A percentile compares a stretch with the other conserved stretches of the same genome.
phyloP scores from a whole-genome alignment of 176 grass and related monocot species.

The Cymbopogon citratus region DNA sequence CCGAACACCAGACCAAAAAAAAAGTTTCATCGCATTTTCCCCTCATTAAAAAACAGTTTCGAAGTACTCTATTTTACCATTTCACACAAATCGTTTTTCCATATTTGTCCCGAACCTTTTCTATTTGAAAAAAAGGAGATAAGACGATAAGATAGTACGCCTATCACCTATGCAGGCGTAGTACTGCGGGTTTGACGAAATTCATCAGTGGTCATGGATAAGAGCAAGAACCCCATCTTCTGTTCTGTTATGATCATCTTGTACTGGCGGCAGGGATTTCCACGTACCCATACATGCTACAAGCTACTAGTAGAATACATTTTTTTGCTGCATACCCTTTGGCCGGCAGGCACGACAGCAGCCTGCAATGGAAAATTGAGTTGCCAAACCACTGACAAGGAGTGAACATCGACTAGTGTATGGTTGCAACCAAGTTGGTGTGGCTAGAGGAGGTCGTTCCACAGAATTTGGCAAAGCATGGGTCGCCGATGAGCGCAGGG shows the following conservation, averaged over 20 bases:
- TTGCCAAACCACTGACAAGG: background rate
- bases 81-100: too few species aligned
- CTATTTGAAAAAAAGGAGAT: background rate
- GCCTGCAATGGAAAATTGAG: background rate
- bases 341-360: background rate
- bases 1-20: too few species aligned
- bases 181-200: background rate
- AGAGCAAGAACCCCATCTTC: background rate
- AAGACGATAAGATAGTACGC: background rate
- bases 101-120: too few species aligned
- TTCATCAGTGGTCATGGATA: background rate
- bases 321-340: background rate
- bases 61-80: too few species aligned
- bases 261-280: background rate
- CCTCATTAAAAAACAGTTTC: too few species aligned
- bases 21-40: too few species aligned
- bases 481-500: background rate
- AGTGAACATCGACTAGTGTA: background rate
- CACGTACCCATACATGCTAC: background rate
- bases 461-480: constrained; percentile 1
- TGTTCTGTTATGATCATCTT: background rate
- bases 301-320: background rate
- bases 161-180: background rate
- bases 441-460: background rate
- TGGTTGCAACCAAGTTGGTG: too few species aligned